Evolutionary conservation across 768 basidiomycete species (phyloP).

Genomic region (Boletus pseudopeckii): DNA sequence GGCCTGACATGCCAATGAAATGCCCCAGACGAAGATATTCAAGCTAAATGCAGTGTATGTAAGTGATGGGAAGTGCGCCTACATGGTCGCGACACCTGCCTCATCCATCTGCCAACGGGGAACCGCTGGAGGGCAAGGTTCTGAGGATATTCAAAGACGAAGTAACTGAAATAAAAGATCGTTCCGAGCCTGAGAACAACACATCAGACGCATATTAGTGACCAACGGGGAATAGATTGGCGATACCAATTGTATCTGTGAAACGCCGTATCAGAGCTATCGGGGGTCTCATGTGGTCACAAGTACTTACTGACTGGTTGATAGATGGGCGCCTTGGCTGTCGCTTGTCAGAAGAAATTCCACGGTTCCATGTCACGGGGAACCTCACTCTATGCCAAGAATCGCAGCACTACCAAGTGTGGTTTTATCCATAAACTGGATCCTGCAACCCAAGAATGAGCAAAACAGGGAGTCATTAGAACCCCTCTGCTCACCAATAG

Average conservation of each 20-base stretch:
- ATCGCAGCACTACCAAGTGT: constrained; percentile 67
- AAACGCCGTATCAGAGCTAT: not conserved
- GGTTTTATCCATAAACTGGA: constrained; percentile 80
- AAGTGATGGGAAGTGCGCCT: not conserved
- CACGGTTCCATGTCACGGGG: not conserved
- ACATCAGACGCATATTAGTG: not conserved
- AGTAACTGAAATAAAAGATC: constrained; percentile 69
- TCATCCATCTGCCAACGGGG: constrained; percentile 81
- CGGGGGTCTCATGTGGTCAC: not conserved
- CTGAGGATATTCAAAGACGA: constrained; percentile 71
- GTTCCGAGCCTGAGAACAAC: constrained; percentile 58
- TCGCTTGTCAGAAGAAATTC: not conserved
- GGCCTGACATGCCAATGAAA: constrained; percentile 58
- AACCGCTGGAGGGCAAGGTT: constrained; percentile 69
- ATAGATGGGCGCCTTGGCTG: constrained; percentile 59
- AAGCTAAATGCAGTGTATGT: constrained; percentile 39
- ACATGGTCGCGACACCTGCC: constrained; percentile 36
- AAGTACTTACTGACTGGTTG: constrained; percentile 55
- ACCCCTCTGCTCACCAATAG: constrained; percentile 41
- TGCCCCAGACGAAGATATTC: constrained; percentile 65
- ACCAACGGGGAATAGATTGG: not conserved
- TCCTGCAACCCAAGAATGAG: constrained; percentile 35
- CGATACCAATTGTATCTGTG: constrained; percentile 62
- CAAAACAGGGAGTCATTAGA: not conserved
- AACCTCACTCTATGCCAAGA: constrained; percentile 60